phyloP scores from a whole-genome alignment of 2,329 filamentous ascomycete genomes.

The Verruconis gallopava region DNA sequence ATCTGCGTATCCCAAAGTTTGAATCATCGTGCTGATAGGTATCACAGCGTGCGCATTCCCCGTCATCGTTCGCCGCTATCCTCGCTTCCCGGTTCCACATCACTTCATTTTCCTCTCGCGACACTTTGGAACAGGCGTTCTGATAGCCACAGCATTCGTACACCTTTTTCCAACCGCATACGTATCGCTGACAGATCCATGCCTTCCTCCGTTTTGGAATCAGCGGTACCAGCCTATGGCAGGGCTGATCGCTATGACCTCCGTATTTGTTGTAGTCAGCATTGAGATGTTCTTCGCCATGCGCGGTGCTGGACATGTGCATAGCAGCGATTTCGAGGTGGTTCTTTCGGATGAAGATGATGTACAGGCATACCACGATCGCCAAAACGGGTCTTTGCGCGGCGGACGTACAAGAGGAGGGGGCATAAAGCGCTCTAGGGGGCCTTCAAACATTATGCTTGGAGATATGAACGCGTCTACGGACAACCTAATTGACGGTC shows the following conservation, averaged over 20 bases:
- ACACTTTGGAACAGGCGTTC: conserved; percentile 45
- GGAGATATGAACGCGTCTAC: conserved; percentile 1
- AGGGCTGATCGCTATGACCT: conserved; percentile 68
- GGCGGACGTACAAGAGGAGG: too few species aligned
- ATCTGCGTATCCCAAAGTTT: too few species aligned
- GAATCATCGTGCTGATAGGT: too few species aligned
- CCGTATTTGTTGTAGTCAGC: conserved; percentile 42
- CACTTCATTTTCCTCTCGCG: conserved; percentile 46
- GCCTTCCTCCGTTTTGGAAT: conserved; percentile 67
- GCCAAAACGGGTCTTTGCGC: background rate
- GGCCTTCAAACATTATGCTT: background rate
- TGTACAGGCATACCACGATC: conserved; percentile 2
- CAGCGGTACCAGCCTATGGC: conserved; percentile 66
- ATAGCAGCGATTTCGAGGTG: conserved; percentile 7
- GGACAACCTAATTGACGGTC: conserved; percentile 7
- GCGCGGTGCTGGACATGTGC: conserved; percentile 10
- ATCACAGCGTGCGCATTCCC: conserved; percentile 35
- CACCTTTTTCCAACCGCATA: conserved; percentile 52
- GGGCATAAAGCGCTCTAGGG: background rate
- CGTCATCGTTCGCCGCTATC: conserved; percentile 45
- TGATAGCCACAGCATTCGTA: conserved; percentile 45
- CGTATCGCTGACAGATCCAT: conserved; percentile 46
- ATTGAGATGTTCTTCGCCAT: conserved; percentile 13
- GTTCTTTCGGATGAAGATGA: background rate
- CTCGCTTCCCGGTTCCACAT: conserved; percentile 45